These are phyloP conservation scores for Uronychia binucleata DNA, from an alignment of 73 alveolate genomes.

Conservation along the genomic window DNA sequence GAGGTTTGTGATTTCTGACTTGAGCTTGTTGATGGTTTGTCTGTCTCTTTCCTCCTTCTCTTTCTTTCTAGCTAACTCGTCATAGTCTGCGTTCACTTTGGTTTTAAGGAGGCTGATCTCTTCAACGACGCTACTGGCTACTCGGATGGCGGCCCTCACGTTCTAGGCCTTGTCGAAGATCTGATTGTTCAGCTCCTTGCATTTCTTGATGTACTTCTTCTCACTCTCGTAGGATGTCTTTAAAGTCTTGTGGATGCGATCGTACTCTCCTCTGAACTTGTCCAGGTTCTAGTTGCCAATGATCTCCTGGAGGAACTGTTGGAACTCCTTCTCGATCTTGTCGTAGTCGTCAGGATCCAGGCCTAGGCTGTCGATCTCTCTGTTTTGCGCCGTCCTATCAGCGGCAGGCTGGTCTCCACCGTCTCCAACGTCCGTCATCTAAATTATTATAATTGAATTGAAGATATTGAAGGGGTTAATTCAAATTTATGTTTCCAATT, in stretches of 20 bases:
- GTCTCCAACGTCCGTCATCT: not conserved
- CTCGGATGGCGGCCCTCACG: constrained; percentile 57
- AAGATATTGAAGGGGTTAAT: not conserved
- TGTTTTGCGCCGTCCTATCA: constrained; percentile 5
- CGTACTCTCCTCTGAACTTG: constrained; percentile 82
- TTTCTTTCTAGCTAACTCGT: constrained; percentile 49
- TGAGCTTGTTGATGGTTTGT: constrained; percentile 30
- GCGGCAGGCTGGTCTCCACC: not conserved
- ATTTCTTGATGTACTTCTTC: constrained; percentile 85
- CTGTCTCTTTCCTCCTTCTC: constrained; percentile 65
- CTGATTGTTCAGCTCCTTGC: constrained; percentile 81
- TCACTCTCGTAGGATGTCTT: constrained; percentile 87
- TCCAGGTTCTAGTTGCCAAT: constrained; percentile 86
- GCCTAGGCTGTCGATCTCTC: constrained; percentile 64
- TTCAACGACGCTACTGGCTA: constrained; percentile 70
- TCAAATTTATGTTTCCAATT: no score
- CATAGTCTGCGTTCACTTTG: constrained; percentile 71
- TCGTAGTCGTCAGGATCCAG: constrained; percentile 73
- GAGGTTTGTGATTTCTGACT: constrained; percentile 57
- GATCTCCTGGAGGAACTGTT: constrained; percentile 84
- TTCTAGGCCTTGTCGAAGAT: constrained; percentile 41
- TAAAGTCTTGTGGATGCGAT: constrained; percentile 81
- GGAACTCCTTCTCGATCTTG: constrained; percentile 86
- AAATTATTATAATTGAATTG: no score
- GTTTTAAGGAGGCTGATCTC: constrained; percentile 57